Percentiles rank a stretch among this genome's conserved stretches.
phyloP scores from a whole-genome alignment of 345 rosid genomes.

The Mallotus nudiflorus region DNA sequence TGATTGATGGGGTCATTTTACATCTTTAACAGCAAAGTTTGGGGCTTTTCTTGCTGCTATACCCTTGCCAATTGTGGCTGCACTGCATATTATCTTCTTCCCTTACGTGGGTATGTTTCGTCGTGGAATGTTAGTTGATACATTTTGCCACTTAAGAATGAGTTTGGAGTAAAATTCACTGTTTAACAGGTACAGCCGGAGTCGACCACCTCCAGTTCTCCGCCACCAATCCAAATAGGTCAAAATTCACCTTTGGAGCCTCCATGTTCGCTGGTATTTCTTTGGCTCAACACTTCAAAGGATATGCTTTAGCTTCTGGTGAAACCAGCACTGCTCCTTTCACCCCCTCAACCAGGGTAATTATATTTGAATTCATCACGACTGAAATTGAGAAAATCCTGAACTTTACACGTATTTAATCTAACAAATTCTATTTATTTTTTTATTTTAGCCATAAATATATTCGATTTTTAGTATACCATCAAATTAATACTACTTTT shows the following conservation, averaged over 20 bases:
- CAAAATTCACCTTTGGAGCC: constrained; percentile 72
- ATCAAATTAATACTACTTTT: too few species aligned
- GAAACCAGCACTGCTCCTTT: constrained; percentile 65
- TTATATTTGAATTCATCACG: constrained; percentile 11
- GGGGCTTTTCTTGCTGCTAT: constrained; percentile 85
- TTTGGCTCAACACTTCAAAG: constrained; percentile 73
- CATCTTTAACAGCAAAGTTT: constrained; percentile 63
- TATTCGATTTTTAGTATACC: too few species aligned
- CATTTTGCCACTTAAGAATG: not conserved
- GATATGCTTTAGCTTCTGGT: constrained; percentile 50
- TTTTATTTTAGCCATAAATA: too few species aligned
- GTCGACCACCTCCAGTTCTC: constrained; percentile 72
- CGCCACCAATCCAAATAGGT: constrained; percentile 76
- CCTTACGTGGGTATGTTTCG: constrained; percentile 75
- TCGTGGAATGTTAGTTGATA: not conserved
- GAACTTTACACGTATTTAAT: too few species aligned
- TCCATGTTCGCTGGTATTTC: constrained; percentile 85
- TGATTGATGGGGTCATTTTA: not conserved
- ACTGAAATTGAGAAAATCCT: too few species aligned
- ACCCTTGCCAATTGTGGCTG: constrained; percentile 79
- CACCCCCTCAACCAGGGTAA: constrained; percentile 56
- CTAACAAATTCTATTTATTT: too few species aligned
- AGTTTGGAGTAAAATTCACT: too few species aligned
- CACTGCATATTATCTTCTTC: constrained; percentile 70
- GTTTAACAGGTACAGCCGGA: constrained; percentile 69